These are phyloP conservation scores for Solanum paucissectum DNA, from an alignment of 257 asterid species.

Conservation along the genomic window DNA sequence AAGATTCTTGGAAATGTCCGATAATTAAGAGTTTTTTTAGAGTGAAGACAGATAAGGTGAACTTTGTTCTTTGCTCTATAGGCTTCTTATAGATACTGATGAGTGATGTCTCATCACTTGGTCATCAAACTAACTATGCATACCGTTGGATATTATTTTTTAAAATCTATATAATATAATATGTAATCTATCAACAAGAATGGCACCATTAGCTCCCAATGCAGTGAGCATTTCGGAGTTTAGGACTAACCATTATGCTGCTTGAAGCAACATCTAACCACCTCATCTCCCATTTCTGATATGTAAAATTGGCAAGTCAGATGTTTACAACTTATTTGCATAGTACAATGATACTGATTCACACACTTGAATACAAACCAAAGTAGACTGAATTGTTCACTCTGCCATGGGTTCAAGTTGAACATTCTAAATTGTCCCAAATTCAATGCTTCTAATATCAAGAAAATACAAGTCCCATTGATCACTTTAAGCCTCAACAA, in stretches of 20 bases:
- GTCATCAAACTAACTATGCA: neutral
- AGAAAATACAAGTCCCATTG: neutral
- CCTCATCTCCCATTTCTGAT: neutral
- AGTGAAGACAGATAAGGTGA: neutral
- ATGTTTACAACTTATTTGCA: neutral
- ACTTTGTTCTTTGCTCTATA: neutral
- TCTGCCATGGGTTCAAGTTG: neutral
- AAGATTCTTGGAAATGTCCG: neutral
- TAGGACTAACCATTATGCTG: neutral
- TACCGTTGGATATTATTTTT: neutral
- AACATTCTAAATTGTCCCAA: neutral
- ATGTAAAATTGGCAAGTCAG: neutral
- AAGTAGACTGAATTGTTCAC: neutral
- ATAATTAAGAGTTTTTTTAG: neutral
- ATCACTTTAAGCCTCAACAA: slow-evolving; percentile 3
- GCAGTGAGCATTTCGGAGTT: neutral
- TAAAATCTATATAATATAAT: neutral
- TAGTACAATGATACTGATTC: neutral
- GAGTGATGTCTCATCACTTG: neutral
- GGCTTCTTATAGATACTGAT: slow-evolving; percentile 1
- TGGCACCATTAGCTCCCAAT: neutral
- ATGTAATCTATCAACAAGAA: neutral
- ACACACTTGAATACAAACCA: neutral
- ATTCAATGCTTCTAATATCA: neutral
- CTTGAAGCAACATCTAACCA: neutral